Percentiles rank a stretch among this genome's conserved stretches.
phyloP scores from a whole-genome alignment of 371 early-diverging fungal genomes.

The Mycotypha africana region DNA sequence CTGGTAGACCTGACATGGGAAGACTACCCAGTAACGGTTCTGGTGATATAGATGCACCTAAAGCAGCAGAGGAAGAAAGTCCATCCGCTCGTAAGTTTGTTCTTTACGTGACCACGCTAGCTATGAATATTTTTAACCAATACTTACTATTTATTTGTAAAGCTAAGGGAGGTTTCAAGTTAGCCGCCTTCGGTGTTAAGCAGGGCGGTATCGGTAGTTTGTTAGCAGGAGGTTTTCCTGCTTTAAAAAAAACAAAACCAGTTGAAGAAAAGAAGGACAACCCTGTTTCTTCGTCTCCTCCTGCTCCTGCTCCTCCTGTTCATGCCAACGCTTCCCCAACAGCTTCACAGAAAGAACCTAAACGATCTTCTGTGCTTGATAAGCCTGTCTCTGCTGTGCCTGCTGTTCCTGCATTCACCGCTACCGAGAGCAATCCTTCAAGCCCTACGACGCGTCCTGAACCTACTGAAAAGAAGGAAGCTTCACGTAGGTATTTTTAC shows the following conservation, averaged over 20 bases:
- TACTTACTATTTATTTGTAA: not conserved
- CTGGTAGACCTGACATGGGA: slow-evolving; percentile 40
- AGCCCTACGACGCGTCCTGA: no score
- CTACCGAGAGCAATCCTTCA: no score
- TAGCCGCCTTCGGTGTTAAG: slow-evolving; percentile 78
- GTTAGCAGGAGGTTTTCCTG: slow-evolving; percentile 52
- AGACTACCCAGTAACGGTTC: slow-evolving; percentile 4
- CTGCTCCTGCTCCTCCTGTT: not conserved
- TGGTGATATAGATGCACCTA: no score
- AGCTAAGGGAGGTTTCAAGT: slow-evolving; percentile 42
- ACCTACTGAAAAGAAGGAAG: no score
- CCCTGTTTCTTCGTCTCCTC: slow-evolving; percentile 8
- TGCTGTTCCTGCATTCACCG: slow-evolving; percentile 8
- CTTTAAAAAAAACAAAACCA: slow-evolving; percentile 26
- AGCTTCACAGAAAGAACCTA: no score
- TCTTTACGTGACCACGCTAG: no score
- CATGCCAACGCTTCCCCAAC: no score
- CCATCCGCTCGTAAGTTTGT: slow-evolving; percentile 17
- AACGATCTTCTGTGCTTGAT: not conserved
- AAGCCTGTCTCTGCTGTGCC: not conserved
- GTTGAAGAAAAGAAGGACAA: not conserved
- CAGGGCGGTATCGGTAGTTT: slow-evolving; percentile 80
- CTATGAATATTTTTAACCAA: not conserved
- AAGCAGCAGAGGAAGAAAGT: slow-evolving; percentile 25
- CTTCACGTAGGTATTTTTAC: no score